These are phyloP conservation scores for Euphorbia tirucalli DNA, from an alignment of 345 rosid genomes.

Conservation along the genomic window DNA sequence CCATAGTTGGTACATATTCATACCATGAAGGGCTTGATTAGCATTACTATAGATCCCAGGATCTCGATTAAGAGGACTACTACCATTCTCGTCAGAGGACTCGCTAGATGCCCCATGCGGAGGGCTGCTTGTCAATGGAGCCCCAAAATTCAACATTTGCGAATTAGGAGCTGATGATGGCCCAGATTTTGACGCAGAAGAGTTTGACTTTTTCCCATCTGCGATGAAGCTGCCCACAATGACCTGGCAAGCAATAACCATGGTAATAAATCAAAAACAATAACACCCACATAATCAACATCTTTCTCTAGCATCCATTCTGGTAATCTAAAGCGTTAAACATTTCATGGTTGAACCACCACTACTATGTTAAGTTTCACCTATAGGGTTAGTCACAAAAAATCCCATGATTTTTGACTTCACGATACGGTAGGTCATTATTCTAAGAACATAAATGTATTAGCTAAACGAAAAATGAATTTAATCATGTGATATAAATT, in stretches of 20 bases:
- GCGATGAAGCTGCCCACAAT: constrained; percentile 85
- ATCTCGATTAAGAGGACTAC: constrained; percentile 46
- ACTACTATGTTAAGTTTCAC: background rate
- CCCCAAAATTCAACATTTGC: constrained; percentile 59
- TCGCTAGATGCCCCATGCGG: constrained; percentile 69
- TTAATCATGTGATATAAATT: too few relatives aligned
- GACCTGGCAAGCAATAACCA: constrained; percentile 42
- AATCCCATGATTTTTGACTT: too few relatives aligned
- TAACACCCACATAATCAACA: too few relatives aligned
- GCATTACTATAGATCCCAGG: constrained; percentile 39
- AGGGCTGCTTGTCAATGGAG: constrained; percentile 53
- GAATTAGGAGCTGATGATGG: constrained; percentile 44
- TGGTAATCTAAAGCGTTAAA: background rate
- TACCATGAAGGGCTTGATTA: constrained; percentile 45
- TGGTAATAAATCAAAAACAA: too few relatives aligned
- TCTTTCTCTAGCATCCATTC: background rate
- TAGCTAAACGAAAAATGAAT: too few relatives aligned
- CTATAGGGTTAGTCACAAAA: background rate
- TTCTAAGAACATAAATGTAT: too few relatives aligned
- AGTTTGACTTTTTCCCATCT: constrained; percentile 51
- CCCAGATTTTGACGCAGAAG: constrained; percentile 45
- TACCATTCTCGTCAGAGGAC: constrained; percentile 71
- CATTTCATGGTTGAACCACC: background rate
- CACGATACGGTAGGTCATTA: too few relatives aligned
- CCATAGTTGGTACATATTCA: constrained; percentile 71